Evolutionary conservation across 2,329 filamentous ascomycete species (phyloP).

Genomic region (Nothophaeocryptopus gaeumannii): DNA sequence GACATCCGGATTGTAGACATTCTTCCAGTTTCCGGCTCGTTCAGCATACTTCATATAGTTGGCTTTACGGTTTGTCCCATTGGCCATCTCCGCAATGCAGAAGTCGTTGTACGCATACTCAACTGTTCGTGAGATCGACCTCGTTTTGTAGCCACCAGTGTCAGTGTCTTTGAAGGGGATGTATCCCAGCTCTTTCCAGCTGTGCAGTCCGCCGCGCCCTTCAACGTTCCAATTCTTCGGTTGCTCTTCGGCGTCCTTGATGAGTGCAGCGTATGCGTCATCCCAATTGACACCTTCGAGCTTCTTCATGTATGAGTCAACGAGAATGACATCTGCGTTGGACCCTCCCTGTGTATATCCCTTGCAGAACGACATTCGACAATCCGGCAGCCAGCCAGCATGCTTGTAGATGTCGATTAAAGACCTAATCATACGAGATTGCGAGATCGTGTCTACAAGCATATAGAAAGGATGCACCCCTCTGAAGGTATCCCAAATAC

Average conservation of each 20-base stretch:
- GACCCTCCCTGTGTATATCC: slow-evolving; percentile 72
- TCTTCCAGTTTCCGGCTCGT: slow-evolving; percentile 62
- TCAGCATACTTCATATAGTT: slow-evolving; percentile 57
- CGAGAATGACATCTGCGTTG: slow-evolving; percentile 68
- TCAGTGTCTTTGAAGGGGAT: slow-evolving; percentile 46
- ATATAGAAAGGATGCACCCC: slow-evolving; percentile 63
- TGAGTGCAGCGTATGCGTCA: slow-evolving; percentile 31
- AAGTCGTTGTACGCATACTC: slow-evolving; percentile 67
- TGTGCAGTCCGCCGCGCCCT: slow-evolving; percentile 40
- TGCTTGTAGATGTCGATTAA: slow-evolving; percentile 69
- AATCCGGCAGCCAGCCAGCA: slow-evolving; percentile 70
- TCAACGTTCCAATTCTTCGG: slow-evolving; percentile 34
- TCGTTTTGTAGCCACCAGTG: slow-evolving; percentile 57
- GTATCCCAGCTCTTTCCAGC: slow-evolving; percentile 42
- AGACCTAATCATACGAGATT: slow-evolving; percentile 65
- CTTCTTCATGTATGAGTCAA: slow-evolving; percentile 68
- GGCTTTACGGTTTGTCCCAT: slow-evolving; percentile 50
- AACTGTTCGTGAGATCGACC: slow-evolving; percentile 40
- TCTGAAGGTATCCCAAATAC: slow-evolving; percentile 45
- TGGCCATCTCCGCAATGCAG: slow-evolving; percentile 61
- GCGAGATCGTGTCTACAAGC: slow-evolving; percentile 62
- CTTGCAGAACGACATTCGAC: slow-evolving; percentile 69
- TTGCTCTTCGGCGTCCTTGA: slow-evolving; percentile 32
- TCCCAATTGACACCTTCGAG: slow-evolving; percentile 42
- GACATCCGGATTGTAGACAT: slow-evolving; percentile 18